These are phyloP conservation scores for Suillus luteus DNA, from an alignment of 768 basidiomycete species.

Conservation along the genomic window DNA sequence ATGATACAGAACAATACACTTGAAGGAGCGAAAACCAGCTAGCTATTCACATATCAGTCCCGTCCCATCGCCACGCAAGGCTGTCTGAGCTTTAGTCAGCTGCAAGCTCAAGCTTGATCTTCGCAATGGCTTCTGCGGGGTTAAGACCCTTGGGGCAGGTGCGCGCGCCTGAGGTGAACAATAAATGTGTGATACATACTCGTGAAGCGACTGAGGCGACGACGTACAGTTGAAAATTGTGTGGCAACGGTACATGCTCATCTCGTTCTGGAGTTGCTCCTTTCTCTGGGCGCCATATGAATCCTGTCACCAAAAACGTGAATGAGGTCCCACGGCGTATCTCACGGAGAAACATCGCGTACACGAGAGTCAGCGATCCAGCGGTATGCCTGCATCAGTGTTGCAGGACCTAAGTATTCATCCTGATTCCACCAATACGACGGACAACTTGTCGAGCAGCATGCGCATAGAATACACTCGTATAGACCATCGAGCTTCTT, in stretches of 20 bases:
- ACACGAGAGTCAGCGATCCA: constrained; percentile 98
- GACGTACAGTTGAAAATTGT: constrained; percentile 95
- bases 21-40: neutral
- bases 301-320: constrained; percentile 50
- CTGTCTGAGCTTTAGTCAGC: neutral
- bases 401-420: constrained; percentile 96
- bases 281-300: constrained; percentile 75
- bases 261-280: constrained; percentile 92
- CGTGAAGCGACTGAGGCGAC: constrained; percentile 11
- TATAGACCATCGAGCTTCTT: constrained; percentile 97
- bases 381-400: constrained; percentile 94
- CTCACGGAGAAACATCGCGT: constrained; percentile 28
- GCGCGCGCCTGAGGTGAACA: constrained; percentile 59
- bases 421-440: constrained; percentile 99
- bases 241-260: constrained; percentile 97
- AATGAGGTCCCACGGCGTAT: neutral
- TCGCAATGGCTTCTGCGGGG: constrained; percentile 88
- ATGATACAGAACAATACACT: neutral
- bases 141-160: constrained; percentile 99
- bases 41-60: neutral
- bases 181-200: neutral
- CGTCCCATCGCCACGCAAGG: neutral
- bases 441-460: constrained; percentile 97
- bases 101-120: constrained; percentile 88
- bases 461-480: constrained; percentile 96